Conservation (phyloP, 192 early-diverging fungal species). For the Hyaloraphidium curvatum region DNA sequence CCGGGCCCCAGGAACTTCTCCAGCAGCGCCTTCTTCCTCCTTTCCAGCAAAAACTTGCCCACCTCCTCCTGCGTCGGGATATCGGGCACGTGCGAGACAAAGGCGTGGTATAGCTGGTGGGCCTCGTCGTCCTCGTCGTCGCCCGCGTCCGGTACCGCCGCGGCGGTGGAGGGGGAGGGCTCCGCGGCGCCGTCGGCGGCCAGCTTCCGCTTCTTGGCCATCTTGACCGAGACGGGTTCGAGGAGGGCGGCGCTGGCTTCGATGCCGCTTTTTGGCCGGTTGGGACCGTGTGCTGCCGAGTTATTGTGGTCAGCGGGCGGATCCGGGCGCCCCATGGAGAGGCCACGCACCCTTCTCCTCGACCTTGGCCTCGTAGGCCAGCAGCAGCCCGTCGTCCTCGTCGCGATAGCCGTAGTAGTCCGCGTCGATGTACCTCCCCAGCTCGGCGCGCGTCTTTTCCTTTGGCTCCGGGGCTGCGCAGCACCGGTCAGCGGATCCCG, state of each 20-base stretch:
- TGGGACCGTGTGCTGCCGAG: no score
- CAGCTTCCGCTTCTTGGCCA: slow-evolving; percentile 10
- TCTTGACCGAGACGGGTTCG: slow-evolving; percentile 5
- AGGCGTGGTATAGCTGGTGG: not conserved
- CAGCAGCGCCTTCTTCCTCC: slow-evolving; percentile 40
- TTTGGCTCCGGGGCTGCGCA: slow-evolving; percentile 18
- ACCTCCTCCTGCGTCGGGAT: slow-evolving; percentile 57
- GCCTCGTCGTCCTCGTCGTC: not conserved
- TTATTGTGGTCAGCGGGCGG: not conserved
- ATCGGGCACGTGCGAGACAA: slow-evolving; percentile 4
- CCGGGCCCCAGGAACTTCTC: slow-evolving; percentile 8
- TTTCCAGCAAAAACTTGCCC: slow-evolving; percentile 48
- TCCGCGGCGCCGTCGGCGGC: not conserved
- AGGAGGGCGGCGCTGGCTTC: not conserved
- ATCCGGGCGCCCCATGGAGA: no score
- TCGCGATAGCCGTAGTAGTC: slow-evolving; percentile 92
- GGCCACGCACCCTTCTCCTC: slow-evolving; percentile 27
- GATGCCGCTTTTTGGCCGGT: slow-evolving; percentile 1
- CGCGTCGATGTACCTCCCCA: slow-evolving; percentile 65
- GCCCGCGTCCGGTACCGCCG: not conserved
- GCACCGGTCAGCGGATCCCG: not conserved
- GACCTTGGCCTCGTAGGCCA: slow-evolving; percentile 54
- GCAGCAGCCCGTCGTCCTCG: slow-evolving; percentile 63
- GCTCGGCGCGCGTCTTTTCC: slow-evolving; percentile 39
- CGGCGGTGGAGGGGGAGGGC: not conserved